Base-by-base conservation (phyloP, 306 rosid genomes). In the Psophocarpus tetragonolobus region DNA sequence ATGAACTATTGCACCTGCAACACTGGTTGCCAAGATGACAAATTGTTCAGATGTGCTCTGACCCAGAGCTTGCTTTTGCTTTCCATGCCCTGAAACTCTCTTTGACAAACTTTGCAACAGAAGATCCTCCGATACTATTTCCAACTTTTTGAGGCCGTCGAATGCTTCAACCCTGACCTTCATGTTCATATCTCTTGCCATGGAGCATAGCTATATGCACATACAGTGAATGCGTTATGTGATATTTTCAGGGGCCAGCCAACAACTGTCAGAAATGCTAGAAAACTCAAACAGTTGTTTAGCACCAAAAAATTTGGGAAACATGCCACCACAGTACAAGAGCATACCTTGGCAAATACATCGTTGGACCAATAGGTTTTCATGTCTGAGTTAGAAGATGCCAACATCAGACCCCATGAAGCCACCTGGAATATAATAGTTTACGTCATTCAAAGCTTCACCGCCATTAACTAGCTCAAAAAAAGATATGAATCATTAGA, bases 141-240 rank as follows among this genome's bases (percentile, higher is more conserved):
- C 84, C 68, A 89, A 82, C 81, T 82, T 90, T 44, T 82, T 86
- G 30, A 94, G 84, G 79, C 89, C 87, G 78, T 50, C 26, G 76
- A 94, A 92, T 69, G 90, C 92, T 85, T 90, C 90, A 76, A 85
- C 84, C 80, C 97, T 84, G 64, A 90, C 97, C 87, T 85, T 82
- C 91, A 90, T 82, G 82, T 79, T 89, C 97, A 92, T 94, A 82
- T 94, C 98, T 85, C 97, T 91, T 58, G 87, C 90, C 91, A 86
- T 83, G 24, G 91, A 90, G 88, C 97, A 90, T 68, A 94, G 86
- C 97, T 94, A 79, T 81, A 85, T 63, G 75, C 71, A 87, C 71
- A 84, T 51, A 48, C 66, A 76, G 70, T 48, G 35, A 48, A 70
- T 56, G 39, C 60, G 67, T 72, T 71, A 73, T 38, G 50, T 60